Base-by-base conservation (phyloP, 768 basidiomycete genomes). In the Rhodotorula diobovata region DNA sequence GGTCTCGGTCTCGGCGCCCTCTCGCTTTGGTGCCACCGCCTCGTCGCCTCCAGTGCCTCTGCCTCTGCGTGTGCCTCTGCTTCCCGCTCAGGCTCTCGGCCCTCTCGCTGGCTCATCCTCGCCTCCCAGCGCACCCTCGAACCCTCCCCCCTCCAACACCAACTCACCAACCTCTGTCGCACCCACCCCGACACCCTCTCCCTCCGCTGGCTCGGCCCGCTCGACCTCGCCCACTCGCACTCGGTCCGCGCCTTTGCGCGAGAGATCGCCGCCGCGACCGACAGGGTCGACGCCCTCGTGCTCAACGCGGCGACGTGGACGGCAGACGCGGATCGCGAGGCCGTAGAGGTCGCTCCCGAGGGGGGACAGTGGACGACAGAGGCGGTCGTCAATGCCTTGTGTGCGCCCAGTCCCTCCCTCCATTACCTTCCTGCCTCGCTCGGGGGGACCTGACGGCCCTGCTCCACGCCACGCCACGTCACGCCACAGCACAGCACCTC, bases 261-360 rank as follows among this genome's bases (percentile, higher is more conserved):
- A 4, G 16, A 16, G n/a, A 35, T 72, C 12, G 21, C 51, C 43
- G 16, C n/a, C 25, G 23, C 35, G 5, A 21, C 35, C 20, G 28
- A 56, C 21, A 12, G 2, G n/a, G 45, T 73, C 30, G 72, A 73
- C 23, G 20, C 15, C 5, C 11, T 73, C 3, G 20, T 69, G 8
- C 61, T 73, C 28, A 73, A 69, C n/a, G 72, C 72, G 14, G 72
- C 61, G 3, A 28, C 41, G 10, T 72, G 60, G 63, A 68, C 61
- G 32, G 18, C 12, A 16, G 16, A 39, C 39, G 12, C 6, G 6
- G 16, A 39, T 28, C 16, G 28, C 15, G 23, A 43, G 20, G 20
- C 53, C 11, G 10, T 34, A 4, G 14, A 25, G 28, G 23, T 45
- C 30, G n/a, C n/a, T n/a, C n/a, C n/a, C n/a, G 39, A 21, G 37